phyloP scores from a whole-genome alignment of 306 rosid species.

The Biancaea sappan region DNA sequence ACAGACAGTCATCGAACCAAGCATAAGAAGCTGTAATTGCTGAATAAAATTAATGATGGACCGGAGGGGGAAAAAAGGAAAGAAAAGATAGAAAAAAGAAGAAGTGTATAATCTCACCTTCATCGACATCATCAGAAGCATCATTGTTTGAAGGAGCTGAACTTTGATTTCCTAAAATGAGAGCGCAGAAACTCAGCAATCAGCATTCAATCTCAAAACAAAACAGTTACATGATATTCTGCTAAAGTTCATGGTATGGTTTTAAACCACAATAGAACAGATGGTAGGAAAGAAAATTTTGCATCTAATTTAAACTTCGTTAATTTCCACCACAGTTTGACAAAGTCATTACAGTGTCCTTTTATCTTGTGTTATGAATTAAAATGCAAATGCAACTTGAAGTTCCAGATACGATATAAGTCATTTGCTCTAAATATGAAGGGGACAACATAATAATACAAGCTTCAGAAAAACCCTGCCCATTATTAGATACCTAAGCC shows the following conservation, averaged over 20 bases:
- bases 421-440: not conserved
- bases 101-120: conserved; percentile 53
- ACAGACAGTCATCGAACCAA: conserved; percentile 15
- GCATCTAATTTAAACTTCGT: not conserved
- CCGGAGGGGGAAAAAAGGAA: no score
- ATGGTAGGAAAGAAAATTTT: not conserved
- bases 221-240: not conserved
- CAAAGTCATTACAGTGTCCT: not conserved
- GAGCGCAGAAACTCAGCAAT: conserved; percentile 28
- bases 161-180: conserved; percentile 59
- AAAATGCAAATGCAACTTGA: not conserved
- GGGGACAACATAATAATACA: not conserved
- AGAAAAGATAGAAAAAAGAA: no score
- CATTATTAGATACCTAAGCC: not conserved
- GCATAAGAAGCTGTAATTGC: conserved; percentile 3
- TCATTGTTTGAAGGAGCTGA: conserved; percentile 34
- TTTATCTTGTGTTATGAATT: not conserved
- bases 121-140: conserved; percentile 63
- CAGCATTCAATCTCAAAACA: conserved; percentile 23
- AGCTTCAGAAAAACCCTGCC: not conserved
- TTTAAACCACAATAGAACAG: not conserved
- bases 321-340: not conserved
- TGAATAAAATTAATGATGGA: not conserved
- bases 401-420: not conserved
- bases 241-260: not conserved